A percentile compares a stretch with the other conserved stretches of the same genome.
phyloP scores from a whole-genome alignment of 495 filamentous ascomycete genomes.

The Cladorrhinum samala region DNA sequence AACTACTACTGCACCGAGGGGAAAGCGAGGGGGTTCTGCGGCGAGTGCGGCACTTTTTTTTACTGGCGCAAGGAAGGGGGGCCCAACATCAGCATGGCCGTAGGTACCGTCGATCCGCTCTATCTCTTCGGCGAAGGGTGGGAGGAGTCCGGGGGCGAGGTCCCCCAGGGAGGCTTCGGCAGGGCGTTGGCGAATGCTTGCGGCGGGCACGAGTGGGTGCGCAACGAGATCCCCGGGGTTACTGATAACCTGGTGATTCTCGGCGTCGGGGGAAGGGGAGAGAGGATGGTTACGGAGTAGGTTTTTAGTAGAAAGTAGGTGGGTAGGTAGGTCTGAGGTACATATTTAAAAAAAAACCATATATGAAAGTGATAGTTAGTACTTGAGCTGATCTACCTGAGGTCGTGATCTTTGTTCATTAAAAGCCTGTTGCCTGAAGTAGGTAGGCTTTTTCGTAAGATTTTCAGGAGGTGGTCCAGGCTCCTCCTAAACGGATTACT shows the following conservation, averaged over 20 bases:
- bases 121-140: conserved; percentile 25
- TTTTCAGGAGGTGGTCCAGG: too few relatives aligned
- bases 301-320: not conserved
- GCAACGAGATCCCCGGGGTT: conserved; percentile 32
- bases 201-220: conserved; percentile 22
- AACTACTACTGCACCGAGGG: conserved; percentile 17
- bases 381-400: too few relatives aligned
- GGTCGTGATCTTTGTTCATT: too few relatives aligned
- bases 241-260: conserved; percentile 19
- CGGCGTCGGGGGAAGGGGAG: conserved; percentile 5
- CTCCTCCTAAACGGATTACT: too few relatives aligned
- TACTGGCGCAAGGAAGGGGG: conserved; percentile 23
- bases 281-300: not conserved
- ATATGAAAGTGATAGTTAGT: too few relatives aligned
- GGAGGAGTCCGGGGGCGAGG: conserved; percentile 12
- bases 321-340: too few relatives aligned
- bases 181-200: conserved; percentile 22
- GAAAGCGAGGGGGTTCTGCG: conserved; percentile 27
- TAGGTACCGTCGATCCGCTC: conserved; percentile 28
- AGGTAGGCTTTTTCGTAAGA: too few relatives aligned
- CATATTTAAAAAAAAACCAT: too few relatives aligned
- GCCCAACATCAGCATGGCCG: conserved; percentile 17
- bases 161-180: conserved; percentile 21
- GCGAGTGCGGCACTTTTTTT: conserved; percentile 27
- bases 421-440: too few relatives aligned